Conservation (phyloP, 345 rosid genomes). For the Excoecaria cochinchinensis region DNA sequence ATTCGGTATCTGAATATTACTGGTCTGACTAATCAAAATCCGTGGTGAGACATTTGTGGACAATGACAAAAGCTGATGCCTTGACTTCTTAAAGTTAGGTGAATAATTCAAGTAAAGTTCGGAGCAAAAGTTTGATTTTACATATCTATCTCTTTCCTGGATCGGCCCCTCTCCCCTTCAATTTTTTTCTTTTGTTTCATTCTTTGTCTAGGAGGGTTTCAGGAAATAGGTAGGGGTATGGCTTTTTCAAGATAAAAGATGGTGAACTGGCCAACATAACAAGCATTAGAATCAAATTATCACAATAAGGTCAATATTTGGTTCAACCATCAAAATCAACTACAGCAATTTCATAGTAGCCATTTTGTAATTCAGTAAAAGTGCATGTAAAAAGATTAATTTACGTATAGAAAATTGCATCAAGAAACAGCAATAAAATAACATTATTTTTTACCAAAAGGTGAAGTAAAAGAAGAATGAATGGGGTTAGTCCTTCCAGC, state of each 20-base stretch:
- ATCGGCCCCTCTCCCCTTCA: background rate
- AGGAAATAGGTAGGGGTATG: background rate
- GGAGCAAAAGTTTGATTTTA: background rate
- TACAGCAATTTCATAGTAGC: too few relatives aligned
- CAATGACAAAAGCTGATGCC: background rate
- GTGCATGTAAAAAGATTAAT: too few relatives aligned
- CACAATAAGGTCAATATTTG: too few relatives aligned
- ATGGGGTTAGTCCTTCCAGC: slow-evolving; percentile 9
- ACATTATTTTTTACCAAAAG: too few relatives aligned
- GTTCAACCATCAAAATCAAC: too few relatives aligned
- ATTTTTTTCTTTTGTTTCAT: background rate
- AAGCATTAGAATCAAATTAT: too few relatives aligned
- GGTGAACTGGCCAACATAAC: background rate
- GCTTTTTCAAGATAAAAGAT: background rate
- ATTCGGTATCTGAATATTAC: too few relatives aligned
- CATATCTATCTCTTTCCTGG: background rate
- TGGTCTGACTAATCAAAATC: background rate
- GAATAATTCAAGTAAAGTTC: slow-evolving; percentile 12
- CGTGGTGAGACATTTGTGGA: background rate
- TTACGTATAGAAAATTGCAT: too few relatives aligned
- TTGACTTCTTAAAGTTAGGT: slow-evolving; percentile 12
- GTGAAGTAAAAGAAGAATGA: background rate
- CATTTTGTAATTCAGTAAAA: too few relatives aligned
- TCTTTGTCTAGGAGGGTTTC: background rate
- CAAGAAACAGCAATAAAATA: too few relatives aligned